Evolutionary conservation across 2,329 filamentous ascomycete genomes (phyloP), one percentile per base, ranked within the genome.

Genomic region (Ophiostoma ips): DNA sequence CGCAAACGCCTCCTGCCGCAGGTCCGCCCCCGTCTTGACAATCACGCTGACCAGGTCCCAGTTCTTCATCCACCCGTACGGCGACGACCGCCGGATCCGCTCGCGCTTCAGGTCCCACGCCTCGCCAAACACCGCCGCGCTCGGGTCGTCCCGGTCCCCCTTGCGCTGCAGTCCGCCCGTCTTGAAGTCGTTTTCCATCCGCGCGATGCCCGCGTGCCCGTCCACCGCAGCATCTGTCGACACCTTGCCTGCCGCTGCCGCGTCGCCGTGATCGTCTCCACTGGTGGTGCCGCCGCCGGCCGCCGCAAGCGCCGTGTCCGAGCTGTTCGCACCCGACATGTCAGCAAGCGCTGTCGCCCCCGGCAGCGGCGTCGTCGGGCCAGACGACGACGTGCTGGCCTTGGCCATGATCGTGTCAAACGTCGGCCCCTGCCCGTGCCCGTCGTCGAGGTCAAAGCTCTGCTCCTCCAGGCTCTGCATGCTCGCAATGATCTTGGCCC

Each of bases 141-240:
- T 89, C 38, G 86, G 86, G 61, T 92, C 86, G 60, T 92, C 86
- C 35, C 86, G 80, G 63, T 92, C 86, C 33, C 84, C 84, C 60
- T 85, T 84, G 48, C 84, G 77, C 61, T 85, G 83, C 13, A 92
- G 80, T 50, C 86, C 86, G 55, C 84, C 86, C 13, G 86, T 92
- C 68, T 88, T 90, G 64, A 87, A 77, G 62, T 92, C 86, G 61
- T 92, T 92, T 62, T 92, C 86, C 86, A 92, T 92, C 51, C 86
- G 76, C 50, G 85, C 86, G 49, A 83, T 80, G 52, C 86, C 86
- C 10, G 84, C 84, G 52, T 78, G 83, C 13, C 79, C 73, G 57
- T 84, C 85, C 52, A 81, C 68, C 1, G 69, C 63, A 8, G 68
- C 69, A 15, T 68, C 53, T 3, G 41, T 48, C 1, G 49, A 40